Evolutionary conservation across 2,329 filamentous ascomycete species (phyloP), one percentile per base, ranked within the genome.

Genomic region (Fusarium mundagurra): DNA sequence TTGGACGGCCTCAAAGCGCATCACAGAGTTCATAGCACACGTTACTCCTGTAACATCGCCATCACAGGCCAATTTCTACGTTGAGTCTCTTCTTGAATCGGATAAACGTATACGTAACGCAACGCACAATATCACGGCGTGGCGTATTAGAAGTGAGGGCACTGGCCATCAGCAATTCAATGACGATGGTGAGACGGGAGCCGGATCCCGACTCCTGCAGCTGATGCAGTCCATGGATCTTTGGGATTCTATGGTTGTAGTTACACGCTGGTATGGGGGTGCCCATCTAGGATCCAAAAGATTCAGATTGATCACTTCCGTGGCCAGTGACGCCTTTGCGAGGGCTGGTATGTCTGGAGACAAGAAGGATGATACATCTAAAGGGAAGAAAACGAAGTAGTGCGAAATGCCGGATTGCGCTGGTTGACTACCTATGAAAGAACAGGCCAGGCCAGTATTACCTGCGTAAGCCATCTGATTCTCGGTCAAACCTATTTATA

Each of bases 221-320:
- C 85, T 99, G 41, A 92, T 99, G 91, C 95, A 98, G 85, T 84
- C 97, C 69, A 98, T 98, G 94, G 94, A 95, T 79, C 88, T 97
- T 10, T 98, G 95, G 95, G 90, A 97, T 82, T 92, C 93, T 16
- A 92, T 98, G 85, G 94, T 99, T 0, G 92, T 99, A 5, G 96
- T 99, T 27, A 95, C 94, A 47, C 86, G 96, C 71, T 99, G 96
- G 96, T 99, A 97, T 82, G 96, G 96, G 7, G 96, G 96, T 4
- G 89, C 97, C 63, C 93, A 95, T 77, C 84, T 99, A 55, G 96
- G 96, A 0, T 95, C 96, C 43, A 92, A 96, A 81, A 87, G 96
- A 73, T 99, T 99, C 81, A 91, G 94, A 22, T 86, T 98, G 60
- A 98, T 99, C 80, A 98, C 98, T 81, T 89, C 90, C 59, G 93